Evolutionary conservation across 768 basidiomycete species (phyloP), one percentile per base, ranked within the genome.

Genomic region (Trametes meyenii): DNA sequence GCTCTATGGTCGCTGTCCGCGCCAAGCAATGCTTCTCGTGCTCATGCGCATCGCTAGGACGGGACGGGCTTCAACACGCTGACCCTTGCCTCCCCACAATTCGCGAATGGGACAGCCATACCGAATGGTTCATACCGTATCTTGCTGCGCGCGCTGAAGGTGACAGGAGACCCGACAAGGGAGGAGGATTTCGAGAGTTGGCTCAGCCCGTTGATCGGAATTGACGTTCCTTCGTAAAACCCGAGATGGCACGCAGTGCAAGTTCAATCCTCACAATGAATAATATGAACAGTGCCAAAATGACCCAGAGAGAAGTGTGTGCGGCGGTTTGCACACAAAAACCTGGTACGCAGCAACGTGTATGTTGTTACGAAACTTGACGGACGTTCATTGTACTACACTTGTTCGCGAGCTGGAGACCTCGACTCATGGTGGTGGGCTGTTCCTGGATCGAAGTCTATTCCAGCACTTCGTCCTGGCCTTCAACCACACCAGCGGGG

Each of bases 111-210:
- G 11, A 77, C 78, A 0, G 61, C 66, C 11, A 77, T 81, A n/a
- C 73, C 80, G 14, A 74, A 77, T 58, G 79, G 81, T 3, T 61
- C 64, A 35, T 83, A 82, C 66, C 72, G 72, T 58, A 66, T 81
- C 61, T 71, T 80, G 10, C 62, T 81, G 29, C 74, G 80, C n/a
- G 76, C 75, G 21, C 68, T 82, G 53, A 78, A 77, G 63, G 75
- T 81, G 40, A 78, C 75, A n/a, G 81, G 81, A 3, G 71, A 81
- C 57, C 66, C 72, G 5, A 71, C 65, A 12, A 73, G 74, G 16
- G 73, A 78, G 61, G 70, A 67, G 21, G 79, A 81, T 69, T 83
- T 76, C 66, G 80, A 82, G 69, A 71, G 74, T 24, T 81, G 77
- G 71, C 55, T 77, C 58, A 72, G 71, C 49, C 76, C 76, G 1